Percentiles rank a stretch among this genome's conserved stretches.
Evolutionary conservation across 2,329 filamentous ascomycete genomes (phyloP).

Genomic region (Fusarium sp.): DNA sequence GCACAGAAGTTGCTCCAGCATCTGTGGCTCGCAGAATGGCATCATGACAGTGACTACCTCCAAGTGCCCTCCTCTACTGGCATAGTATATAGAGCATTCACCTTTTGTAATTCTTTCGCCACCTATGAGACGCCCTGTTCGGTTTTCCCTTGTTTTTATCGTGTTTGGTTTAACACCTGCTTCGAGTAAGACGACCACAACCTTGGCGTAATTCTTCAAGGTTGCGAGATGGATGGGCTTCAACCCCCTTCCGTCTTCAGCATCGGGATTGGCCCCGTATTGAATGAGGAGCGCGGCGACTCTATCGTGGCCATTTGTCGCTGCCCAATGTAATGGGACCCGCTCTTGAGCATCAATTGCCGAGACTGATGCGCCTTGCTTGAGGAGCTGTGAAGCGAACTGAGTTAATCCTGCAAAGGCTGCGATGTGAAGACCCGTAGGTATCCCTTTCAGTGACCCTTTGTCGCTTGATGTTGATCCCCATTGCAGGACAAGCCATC

Average conservation of each 20-base stretch:
- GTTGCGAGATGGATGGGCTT: conserved; percentile 38
- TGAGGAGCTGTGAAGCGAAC: conserved; percentile 7
- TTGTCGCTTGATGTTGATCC: conserved; percentile 10
- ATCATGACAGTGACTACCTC: conserved; percentile 29
- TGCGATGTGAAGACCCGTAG: conserved; percentile 32
- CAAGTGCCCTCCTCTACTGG: conserved; percentile 21
- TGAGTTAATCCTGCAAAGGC: conserved; percentile 34
- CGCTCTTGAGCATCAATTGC: conserved; percentile 23
- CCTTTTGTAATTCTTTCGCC: conserved; percentile 1
- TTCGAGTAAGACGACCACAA: conserved; percentile 9
- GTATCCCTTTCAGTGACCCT: conserved; percentile 9
- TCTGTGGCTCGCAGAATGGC: conserved; percentile 22
- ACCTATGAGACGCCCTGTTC: background rate
- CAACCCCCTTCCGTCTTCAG: conserved; percentile 16
- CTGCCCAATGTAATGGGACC: conserved; percentile 36
- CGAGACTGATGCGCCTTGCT: background rate
- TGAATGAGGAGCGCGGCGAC: conserved; percentile 19
- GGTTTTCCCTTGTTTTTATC: conserved; percentile 15
- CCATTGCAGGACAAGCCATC: conserved; percentile 37
- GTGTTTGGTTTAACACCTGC: conserved; percentile 30
- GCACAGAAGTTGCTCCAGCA: conserved; percentile 33
- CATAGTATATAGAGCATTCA: conserved; percentile 31
- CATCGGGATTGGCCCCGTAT: conserved; percentile 14
- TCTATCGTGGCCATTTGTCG: conserved; percentile 31
- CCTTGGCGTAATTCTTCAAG: conserved; percentile 2